These are phyloP conservation scores for Cryptosporidium baileyi DNA, from an alignment of 169 alveolate species.

Conservation along the genomic window DNA sequence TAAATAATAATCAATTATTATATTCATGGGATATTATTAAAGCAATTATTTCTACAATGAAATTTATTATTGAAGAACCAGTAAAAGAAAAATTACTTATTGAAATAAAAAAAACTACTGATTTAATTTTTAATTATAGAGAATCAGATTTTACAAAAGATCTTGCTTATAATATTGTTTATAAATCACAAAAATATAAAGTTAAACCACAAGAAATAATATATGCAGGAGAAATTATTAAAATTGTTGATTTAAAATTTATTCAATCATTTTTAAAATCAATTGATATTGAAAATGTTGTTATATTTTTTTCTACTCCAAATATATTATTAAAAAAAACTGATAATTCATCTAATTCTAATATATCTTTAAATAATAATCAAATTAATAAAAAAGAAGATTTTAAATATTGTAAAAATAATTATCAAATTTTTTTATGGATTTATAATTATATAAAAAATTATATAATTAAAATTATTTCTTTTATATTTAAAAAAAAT, in stretches of 20 bases:
- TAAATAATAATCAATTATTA: neutral
- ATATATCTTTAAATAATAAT: too few relatives aligned
- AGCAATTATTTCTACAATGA: constrained; percentile 8
- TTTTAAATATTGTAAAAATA: too few relatives aligned
- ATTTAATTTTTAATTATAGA: constrained; percentile 30
- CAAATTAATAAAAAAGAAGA: too few relatives aligned
- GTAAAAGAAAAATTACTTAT: neutral
- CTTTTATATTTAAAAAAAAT: constrained; percentile 6
- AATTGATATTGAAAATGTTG: neutral
- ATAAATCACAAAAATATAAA: constrained; percentile 15
- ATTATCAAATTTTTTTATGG: neutral
- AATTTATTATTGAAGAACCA: neutral
- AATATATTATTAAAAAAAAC: neutral
- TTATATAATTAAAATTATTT: neutral
- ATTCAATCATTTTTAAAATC: constrained; percentile 9
- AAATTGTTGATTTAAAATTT: constrained; percentile 2
- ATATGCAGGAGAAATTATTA: constrained; percentile 25
- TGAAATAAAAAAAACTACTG: neutral
- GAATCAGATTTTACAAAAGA: constrained; percentile 39
- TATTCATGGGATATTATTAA: constrained; percentile 19
- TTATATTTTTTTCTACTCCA: constrained; percentile 25
- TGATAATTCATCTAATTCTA: too few relatives aligned
- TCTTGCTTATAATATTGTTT: constrained; percentile 35
- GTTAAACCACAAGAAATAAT: constrained; percentile 21
- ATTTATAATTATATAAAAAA: constrained; percentile 13